Evolutionary conservation across 1,284 basidiomycete genomes (phyloP), one percentile per base, ranked within the genome.

Genomic region (Marasmius oreades): DNA sequence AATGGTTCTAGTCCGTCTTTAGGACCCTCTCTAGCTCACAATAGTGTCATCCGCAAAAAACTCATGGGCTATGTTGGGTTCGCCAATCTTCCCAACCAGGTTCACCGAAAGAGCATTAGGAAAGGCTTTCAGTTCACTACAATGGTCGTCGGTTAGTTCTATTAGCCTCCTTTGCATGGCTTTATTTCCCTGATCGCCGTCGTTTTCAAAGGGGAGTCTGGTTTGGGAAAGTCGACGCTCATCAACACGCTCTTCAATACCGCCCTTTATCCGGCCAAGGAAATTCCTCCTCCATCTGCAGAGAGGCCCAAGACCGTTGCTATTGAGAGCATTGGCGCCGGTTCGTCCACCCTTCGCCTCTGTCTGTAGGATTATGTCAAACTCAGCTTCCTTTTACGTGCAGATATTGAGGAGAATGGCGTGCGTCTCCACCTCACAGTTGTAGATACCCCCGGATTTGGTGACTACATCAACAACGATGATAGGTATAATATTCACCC

Each of bases 181-280:
- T n/a, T n/a, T n/a, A n/a, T n/a, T n/a, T n/a, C n/a, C n/a, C n/a
- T n/a, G n/a, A n/a, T n/a, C n/a, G n/a, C n/a, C n/a, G n/a, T n/a
- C n/a, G n/a, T n/a, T n/a, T n/a, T n/a, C n/a, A 59, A 69, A 97
- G 94, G 95, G 75, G 95, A 98, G 78, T 97, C 95, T 52, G 95
- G 95, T 55, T 81, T 98, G 61, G 95, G 95, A 62, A 98, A 98
- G 79, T 98, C 95, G 16, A 98, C 95, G 10, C 83, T 98, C 69
- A 88, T 98, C 72, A 98, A 98, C 77, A 98, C 95, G 18, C 83
- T 98, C 61, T 98, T 98, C 83, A 93, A 96, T 71, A 96, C 95
- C 48, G 84, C 85, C 60, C 88, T 98, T 60, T 96, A 97, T 73
- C 88, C 91, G 54, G 85, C 90, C 59, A 95, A 94, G 74, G 85